Base-by-base conservation (phyloP, 257 asterid genomes). In the Ballota nigra region DNA sequence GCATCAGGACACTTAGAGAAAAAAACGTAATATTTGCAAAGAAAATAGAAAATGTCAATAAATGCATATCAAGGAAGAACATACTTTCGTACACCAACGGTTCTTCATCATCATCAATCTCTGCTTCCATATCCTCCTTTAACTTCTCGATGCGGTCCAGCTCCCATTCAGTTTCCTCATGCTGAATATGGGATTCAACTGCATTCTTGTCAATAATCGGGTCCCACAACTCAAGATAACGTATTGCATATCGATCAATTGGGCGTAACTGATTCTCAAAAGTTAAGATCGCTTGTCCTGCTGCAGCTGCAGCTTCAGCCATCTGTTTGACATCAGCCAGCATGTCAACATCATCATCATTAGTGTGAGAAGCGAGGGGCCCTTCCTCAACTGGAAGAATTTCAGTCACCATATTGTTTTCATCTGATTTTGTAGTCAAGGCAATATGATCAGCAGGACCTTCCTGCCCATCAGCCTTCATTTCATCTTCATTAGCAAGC, bases 111-210 rank as follows among this genome's bases (percentile, higher is more conserved):
- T 95, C 99, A 76, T 92, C 98, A 74, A 89, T 83, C 72, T 95
- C 98, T 61, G 98, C 99, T 81, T 95, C 99, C 99, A 95, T 89
- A 71, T 92, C 98, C 81, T 95, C 98, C 86, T 95, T 95, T 77
- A 95, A 87, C 85, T 87, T 87, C 84, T 95, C 99, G 33, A 95
- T 87, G 81, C 88, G 96, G 72, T 95, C 98, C 83, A 95, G 78
- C 78, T 95, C 99, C 99, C 99, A 95, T 67, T 95, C 99, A 66
- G 83, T 80, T 83, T 92, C 97, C 80, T 88, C 96, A 75, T 87
- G 79, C 76, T 77, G 88, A 66, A 75, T 74, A 62, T 87, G 83
- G 51, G 87, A 74, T 68, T 86, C 89, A 34, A 80, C 71, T 38
- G 96, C 85, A 68, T 90, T 68, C 83, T 88, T 95, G 81, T 92